Conservation (phyloP, 257 asterid species). For the Anisodus acutangulus region DNA sequence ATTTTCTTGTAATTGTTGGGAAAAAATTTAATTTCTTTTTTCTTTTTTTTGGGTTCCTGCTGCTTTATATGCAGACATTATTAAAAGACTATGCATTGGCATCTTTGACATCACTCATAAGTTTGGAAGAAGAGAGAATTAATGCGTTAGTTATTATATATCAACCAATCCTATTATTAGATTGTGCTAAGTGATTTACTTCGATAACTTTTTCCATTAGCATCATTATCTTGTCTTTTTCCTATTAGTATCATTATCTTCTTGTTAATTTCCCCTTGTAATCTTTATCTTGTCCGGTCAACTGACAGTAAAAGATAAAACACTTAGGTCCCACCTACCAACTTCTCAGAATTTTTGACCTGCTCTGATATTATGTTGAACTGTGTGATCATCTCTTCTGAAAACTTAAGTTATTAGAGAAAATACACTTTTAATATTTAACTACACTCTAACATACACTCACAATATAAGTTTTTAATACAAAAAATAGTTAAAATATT, state of each 20-base stretch:
- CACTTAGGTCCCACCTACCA: background rate
- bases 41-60: background rate
- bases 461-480: background rate
- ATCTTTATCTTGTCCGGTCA: background rate
- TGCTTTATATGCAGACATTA: background rate
- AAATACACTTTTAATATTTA: too few relatives aligned
- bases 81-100: background rate
- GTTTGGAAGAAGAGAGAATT: background rate
- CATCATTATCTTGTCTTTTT: conserved; percentile 2
- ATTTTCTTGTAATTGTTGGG: background rate
- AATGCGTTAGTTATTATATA: background rate
- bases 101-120: background rate
- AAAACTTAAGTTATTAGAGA: too few relatives aligned
- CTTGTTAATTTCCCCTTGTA: background rate
- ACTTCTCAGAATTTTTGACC: background rate
- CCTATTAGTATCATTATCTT: background rate
- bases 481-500: background rate
- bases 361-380: too few relatives aligned
- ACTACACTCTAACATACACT: background rate
- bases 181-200: conserved; percentile 1
- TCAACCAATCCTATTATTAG: background rate
- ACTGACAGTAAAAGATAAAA: background rate
- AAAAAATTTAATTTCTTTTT: too few relatives aligned
- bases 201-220: background rate
- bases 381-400: too few relatives aligned